Conservation (phyloP, 345 rosid species). For the Gossypium mustelinum region DNA sequence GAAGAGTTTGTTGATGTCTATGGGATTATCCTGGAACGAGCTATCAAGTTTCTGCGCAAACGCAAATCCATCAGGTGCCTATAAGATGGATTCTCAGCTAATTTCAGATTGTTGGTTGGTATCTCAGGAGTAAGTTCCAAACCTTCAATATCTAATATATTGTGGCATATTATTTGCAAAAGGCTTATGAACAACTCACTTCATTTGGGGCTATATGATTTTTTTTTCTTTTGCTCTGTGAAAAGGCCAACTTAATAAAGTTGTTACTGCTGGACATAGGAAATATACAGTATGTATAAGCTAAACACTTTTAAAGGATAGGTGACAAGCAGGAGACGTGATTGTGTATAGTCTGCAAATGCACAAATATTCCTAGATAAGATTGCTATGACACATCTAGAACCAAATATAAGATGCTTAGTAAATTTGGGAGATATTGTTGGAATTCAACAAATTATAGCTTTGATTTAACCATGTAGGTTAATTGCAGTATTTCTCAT, state of each 20-base stretch:
- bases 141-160: background rate
- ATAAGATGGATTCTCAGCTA: slow-evolving; percentile 27
- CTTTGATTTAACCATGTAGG: background rate
- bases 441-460: background rate
- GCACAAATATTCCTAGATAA: background rate
- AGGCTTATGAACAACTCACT: background rate
- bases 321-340: background rate
- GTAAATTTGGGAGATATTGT: background rate
- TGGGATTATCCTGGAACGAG: slow-evolving; percentile 45
- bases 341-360: background rate
- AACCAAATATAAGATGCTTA: background rate
- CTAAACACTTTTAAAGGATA: background rate
- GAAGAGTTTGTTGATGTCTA: slow-evolving; percentile 42
- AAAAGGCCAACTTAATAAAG: background rate
- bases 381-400: background rate
- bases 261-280: too few species aligned
- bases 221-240: background rate
- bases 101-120: slow-evolving; percentile 46
- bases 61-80: slow-evolving; percentile 29
- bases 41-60: slow-evolving; percentile 21
- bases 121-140: slow-evolving; percentile 47
- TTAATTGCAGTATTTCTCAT: background rate
- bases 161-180: background rate
- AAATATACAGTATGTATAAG: background rate
- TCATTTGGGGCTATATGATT: background rate